Evolutionary conservation across 768 basidiomycete genomes (phyloP), one percentile per base, ranked within the genome.

Genomic region (Daedaleopsis nitida): DNA sequence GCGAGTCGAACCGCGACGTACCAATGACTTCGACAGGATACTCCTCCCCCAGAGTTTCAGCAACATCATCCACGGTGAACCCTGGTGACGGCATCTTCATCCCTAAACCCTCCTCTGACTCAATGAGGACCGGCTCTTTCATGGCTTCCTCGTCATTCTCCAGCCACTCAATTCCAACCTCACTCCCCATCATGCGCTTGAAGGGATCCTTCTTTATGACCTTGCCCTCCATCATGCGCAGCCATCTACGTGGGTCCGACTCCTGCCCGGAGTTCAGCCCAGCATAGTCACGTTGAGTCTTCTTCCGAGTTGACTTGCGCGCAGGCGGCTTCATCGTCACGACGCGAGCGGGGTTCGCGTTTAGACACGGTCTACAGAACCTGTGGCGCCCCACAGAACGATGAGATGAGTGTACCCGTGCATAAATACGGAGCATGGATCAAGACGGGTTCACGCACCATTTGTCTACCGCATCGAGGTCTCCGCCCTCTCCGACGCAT

Each of bases 1-100:
- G 27, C 27, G 27, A 32, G 27, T 32, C 27, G 27, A 32, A 7
- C 27, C 27, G 27, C 27, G 27, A 68, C 80, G 60, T 68, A 94
- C 94, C 94, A 66, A 98, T 96, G 23, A 98, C 96, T 74, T 97
- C 94, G 19, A 98, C 81, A 0, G 91, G 86, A 1, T 80, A 84
- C 64, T 91, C 84, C 52, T 84, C 84, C 6, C 96, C 96, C 44
- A 98, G 83, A 27, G 86, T 77, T 59, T 89, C 79, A 1, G 89
- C 93, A 2, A 98, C 88, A 70, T 95, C 88, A 57, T 84, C 80
- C 43, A 97, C 91, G 0, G 86, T 88, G 57, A 96, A 83, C 57
- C 83, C 79, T 10, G 74, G 65, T 1, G 80, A 74, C 2, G 96
- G 96, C 88, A 98, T 92, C 71, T 86, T 87, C 87, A 98, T 94